Base-by-base conservation (phyloP, 2,329 filamentous ascomycete genomes). In the Paecilomyces variotii region DNA sequence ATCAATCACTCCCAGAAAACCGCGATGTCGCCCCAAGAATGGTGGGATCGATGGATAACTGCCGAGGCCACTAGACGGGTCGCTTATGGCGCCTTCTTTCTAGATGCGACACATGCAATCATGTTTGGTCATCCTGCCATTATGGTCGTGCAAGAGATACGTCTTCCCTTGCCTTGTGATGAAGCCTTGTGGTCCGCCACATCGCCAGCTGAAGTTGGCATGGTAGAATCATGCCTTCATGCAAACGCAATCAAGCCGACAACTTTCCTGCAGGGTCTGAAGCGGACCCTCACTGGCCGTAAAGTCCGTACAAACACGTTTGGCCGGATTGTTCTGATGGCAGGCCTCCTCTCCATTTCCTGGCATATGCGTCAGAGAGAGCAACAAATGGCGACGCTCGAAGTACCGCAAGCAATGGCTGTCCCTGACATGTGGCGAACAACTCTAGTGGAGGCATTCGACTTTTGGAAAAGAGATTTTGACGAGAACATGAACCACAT, bases 351-450 rank as follows among this genome's bases (percentile, higher is more conserved):
- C 27, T 97, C 91, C 64, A 91, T 97, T 30, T 94, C 89, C 69
- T 97, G 91, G 90, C 93, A 97, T 72, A 93, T 97, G 89, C 94
- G 96, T 70, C 92, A 97, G 72, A 84, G 93, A 68, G 94, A 97
- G 71, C 82, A 97, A 12, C 93, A 97, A 76, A 88, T 96, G 59
- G 93, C 87, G 70, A 91, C 91, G 0, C 81, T 97, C 0, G 91
- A 88, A 12, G 90, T 92, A 10, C 85, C 86, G 0, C 86, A 88
- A 65, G 87, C 90, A 0, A 82, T 96, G 1, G 93, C 92, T 2
- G 91, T 89, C 3, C 86, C 91, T 24, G 91, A 96, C 70, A 93
- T 92, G 71, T 97, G 94, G 94, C 86, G 92, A 56, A 85, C 87
- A 7, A 87, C 90, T 3, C 79, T 99, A 34, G 91, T 91, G 1